Base-by-base conservation (phyloP, 352 stramenopile genomes). In the Saprolegnia parasitica region DNA sequence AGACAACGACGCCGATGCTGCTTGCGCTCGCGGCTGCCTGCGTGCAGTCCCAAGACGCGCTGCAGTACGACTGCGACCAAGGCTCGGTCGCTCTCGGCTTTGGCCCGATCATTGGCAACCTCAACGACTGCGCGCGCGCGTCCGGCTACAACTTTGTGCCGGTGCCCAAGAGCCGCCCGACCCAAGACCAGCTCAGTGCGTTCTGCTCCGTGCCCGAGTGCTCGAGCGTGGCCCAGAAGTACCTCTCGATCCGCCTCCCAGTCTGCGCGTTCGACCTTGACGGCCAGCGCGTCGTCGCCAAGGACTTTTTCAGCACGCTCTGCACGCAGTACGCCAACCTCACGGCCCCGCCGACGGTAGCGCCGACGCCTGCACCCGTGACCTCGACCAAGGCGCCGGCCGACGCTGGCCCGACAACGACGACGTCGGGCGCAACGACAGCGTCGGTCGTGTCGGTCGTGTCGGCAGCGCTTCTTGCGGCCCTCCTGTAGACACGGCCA, bases 121-220 rank as follows among this genome's bases (percentile, higher is more conserved):
- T 63, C 24, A 63, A 63, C 56, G 56, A 63, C 16, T 63, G 56
- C 56, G 40, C 46, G 32, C 5, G 6, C 1, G 35, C 26, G 13
- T 63, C 56, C 1, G 56, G 56, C 9, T 63, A 63, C 56, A 26
- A 46, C 1, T 63, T 63, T 37, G 24, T 63, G 24, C 56, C 56
- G 15, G 35, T 37, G 56, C 56, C 56, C 13, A 32, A 13, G 35
- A 29, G 3, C 24, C 56, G 26, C n/a, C 56, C 56, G 26, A 63
- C 56, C 8, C 26, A 63, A 29, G 29, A 46, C 1, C 56, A 63
- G 40, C 35, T 63, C 24, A 49, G 6, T 10, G 24, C 40, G 8
- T 63, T 63, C 35, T 63, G 56, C 56, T 63, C 56, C 13, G 15
- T 49, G n/a, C 35, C 56, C 16, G 56, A 9, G 6, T 63, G 56